Evolutionary conservation across 164 flowering plant species (phyloP).

Genomic region (Vitis rupestris): DNA sequence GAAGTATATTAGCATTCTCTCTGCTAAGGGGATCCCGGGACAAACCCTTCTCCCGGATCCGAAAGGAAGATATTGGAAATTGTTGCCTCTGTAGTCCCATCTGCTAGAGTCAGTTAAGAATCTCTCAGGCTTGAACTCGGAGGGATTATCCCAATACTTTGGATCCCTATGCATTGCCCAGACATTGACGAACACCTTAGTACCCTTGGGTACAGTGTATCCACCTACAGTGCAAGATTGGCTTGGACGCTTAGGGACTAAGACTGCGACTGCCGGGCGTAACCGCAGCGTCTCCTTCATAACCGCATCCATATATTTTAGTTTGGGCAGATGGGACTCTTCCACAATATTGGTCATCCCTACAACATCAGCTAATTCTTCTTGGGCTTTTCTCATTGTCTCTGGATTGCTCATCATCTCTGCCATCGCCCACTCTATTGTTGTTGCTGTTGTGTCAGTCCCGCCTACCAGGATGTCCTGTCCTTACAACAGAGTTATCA

Average conservation of each 20-base stretch:
- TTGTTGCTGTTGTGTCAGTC: constrained; percentile 9
- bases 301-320: constrained; percentile 5
- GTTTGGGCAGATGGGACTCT: constrained; percentile 2
- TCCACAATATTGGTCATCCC: constrained; percentile 8
- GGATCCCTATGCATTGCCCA: too few species aligned
- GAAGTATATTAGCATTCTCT: constrained; percentile 20
- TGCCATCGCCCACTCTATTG: constrained; percentile 16
- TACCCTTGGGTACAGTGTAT: constrained; percentile 18
- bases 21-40: constrained; percentile 24
- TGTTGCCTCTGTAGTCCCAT: constrained; percentile 18
- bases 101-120: not conserved
- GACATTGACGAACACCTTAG: not conserved
- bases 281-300: constrained; percentile 11
- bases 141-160: too few species aligned
- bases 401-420: constrained; percentile 10
- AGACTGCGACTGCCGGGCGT: constrained; percentile 6
- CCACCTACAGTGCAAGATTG: constrained; percentile 8
- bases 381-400: not conserved
- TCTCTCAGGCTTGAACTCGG: too few species aligned
- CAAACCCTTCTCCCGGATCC: constrained; percentile 32
- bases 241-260: constrained; percentile 9
- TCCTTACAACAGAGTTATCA: not conserved
- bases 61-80: constrained; percentile 22
- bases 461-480: constrained; percentile 13
- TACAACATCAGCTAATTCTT: constrained; percentile 6